Percentiles rank a stretch among this genome's conserved stretches.
Conservation (phyloP, 192 early-diverging fungal species). For the Coemansia sp. region DNA sequence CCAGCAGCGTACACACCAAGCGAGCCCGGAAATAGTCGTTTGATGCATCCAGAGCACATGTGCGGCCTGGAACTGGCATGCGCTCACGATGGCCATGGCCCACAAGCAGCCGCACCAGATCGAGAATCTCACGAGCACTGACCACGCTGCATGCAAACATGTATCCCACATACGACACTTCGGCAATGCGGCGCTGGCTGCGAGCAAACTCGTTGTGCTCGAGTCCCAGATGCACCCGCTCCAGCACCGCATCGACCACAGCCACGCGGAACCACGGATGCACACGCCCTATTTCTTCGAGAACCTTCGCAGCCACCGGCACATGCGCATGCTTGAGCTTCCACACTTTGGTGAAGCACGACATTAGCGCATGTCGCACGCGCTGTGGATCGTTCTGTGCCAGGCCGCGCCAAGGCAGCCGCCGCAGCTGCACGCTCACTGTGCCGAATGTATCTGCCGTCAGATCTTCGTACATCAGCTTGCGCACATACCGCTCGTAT, state of each 20-base stretch:
- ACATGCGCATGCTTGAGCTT: constrained; percentile 90
- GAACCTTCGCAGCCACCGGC: constrained; percentile 77
- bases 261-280: constrained; percentile 85
- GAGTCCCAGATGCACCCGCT: constrained; percentile 84
- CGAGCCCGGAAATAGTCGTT: constrained; percentile 92
- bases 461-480: constrained; percentile 85
- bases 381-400: constrained; percentile 18
- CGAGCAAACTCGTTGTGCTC: constrained; percentile 92
- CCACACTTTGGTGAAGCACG: constrained; percentile 87
- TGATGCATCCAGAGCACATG: constrained; percentile 71
- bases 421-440: constrained; percentile 70
- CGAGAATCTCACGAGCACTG: constrained; percentile 75
- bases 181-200: constrained; percentile 86
- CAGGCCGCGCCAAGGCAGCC: constrained; percentile 74
- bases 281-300: constrained; percentile 71
- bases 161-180: constrained; percentile 84
- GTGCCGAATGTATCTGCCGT: constrained; percentile 68
- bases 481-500: constrained; percentile 84
- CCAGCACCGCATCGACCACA: constrained; percentile 84
- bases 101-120: constrained; percentile 80
- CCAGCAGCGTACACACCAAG: constrained; percentile 80
- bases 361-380: constrained; percentile 62
- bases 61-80: constrained; percentile 54
- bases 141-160: constrained; percentile 89
- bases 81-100: constrained; percentile 74